Base-by-base conservation (phyloP, 2,329 filamentous ascomycete species). In the Pseudogymnoascus pannorum region DNA sequence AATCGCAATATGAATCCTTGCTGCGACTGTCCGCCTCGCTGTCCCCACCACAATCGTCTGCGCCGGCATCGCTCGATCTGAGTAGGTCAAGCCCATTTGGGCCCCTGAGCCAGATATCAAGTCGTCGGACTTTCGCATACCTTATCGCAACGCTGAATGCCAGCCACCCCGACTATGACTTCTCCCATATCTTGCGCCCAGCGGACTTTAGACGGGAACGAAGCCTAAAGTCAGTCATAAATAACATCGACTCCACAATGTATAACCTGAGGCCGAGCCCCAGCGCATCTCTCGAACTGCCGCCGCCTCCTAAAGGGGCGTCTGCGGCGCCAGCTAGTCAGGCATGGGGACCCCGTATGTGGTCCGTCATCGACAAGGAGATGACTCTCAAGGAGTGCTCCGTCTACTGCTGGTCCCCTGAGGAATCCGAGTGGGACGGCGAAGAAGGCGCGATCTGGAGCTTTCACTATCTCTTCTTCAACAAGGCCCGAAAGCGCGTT, bases 391-490 rank as follows among this genome's bases (percentile, higher is more conserved):
- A 89, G 67, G 88, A 95, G 67, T 99, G 94, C 76, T 88, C 87
- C 61, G 86, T 93, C 64, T 97, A 96, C 74, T 89, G 88, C 61
- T 99, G 96, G 76, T 85, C 88, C 59, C 94, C 94, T 0, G 87
- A 91, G 40, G 90, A 92, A 64, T 92, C 96, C 70, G 91, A 92
- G 0, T 96, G 95, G 69, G 88, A 92, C 68, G 92, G 92, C 65
- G 92, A 96, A 64, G 92, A 97, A 71, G 90, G 91, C 64, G 88
- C 92, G 8, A 92, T 99, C 65, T 99, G 93, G 93, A 92, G 90
- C 58, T 81, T 92, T 65, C 92, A 97, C 74, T 97, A 96, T 75
- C 96, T 99, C 78, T 96, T 97, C 75, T 97, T 97, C 82, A 97
- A 96, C 79, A 93, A 93, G 70, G 80, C 87, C 24, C 83, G 88